These are phyloP conservation scores for Chlorella sp. DNA, from an alignment of 139 green algal species.

Conservation along the genomic window DNA sequence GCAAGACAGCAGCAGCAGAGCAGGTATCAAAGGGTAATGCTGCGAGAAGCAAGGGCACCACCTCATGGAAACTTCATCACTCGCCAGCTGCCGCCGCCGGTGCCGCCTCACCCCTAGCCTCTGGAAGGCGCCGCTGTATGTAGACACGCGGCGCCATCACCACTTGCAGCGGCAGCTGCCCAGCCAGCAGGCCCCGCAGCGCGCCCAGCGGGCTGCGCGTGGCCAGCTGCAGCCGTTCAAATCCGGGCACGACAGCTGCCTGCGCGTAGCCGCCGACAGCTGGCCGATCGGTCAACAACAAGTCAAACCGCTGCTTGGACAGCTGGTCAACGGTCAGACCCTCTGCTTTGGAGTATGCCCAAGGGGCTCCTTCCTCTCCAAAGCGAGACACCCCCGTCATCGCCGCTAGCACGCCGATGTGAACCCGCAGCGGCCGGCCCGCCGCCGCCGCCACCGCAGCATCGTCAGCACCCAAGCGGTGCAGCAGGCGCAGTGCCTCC, in stretches of 20 bases:
- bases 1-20: background rate
- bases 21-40: background rate
- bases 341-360: constrained; percentile 71
- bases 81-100: background rate
- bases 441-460: background rate
- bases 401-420: constrained; percentile 72
- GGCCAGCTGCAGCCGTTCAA: constrained; percentile 23
- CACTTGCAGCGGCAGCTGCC: constrained; percentile 32
- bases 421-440: constrained; percentile 46
- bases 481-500: constrained; percentile 60
- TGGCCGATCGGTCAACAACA: constrained; percentile 51
- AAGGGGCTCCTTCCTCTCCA: constrained; percentile 49
- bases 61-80: too few species aligned
- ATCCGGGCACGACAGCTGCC: constrained; percentile 39
- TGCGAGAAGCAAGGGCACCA: background rate
- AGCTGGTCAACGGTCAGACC: constrained; percentile 28
- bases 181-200: constrained; percentile 8
- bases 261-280: constrained; percentile 43
- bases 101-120: background rate
- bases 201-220: background rate
- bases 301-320: constrained; percentile 38
- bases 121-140: constrained; percentile 17
- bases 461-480: constrained; percentile 19
- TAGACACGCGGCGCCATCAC: constrained; percentile 39
- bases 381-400: constrained; percentile 85